These are phyloP conservation scores for Colletotrichum sp. DNA, from an alignment of 2,329 filamentous ascomycete species.

Conservation along the genomic window DNA sequence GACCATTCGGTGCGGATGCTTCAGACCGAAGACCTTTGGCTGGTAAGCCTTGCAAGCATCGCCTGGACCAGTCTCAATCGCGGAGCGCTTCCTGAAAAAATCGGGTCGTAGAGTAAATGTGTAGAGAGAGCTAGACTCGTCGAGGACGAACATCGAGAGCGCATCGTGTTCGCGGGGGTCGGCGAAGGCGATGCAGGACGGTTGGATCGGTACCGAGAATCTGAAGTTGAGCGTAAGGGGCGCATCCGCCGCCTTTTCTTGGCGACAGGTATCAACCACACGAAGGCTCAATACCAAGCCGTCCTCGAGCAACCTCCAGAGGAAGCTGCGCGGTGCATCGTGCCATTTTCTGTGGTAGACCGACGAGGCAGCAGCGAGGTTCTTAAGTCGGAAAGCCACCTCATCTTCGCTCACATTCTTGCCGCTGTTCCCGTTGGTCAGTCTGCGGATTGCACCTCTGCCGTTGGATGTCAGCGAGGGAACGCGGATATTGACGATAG, in stretches of 20 bases:
- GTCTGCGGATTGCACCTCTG: conserved; percentile 40
- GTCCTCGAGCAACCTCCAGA: conserved; percentile 89
- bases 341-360: conserved; percentile 84
- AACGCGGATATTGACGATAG: conserved; percentile 73
- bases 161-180: conserved; percentile 81
- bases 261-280: conserved; percentile 79
- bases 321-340: conserved; percentile 80
- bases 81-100: conserved; percentile 74
- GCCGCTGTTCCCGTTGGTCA: conserved; percentile 33
- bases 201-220: conserved; percentile 76
- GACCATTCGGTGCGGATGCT: conserved; percentile 80
- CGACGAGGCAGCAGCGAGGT: conserved; percentile 79
- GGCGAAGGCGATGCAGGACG: conserved; percentile 80
- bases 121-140: conserved; percentile 79
- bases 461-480: conserved; percentile 57
- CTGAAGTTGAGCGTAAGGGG: conserved; percentile 78
- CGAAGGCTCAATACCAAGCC: conserved; percentile 82
- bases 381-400: conserved; percentile 72
- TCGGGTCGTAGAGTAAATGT: conserved; percentile 84
- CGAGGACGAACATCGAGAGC: conserved; percentile 80
- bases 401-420: conserved; percentile 65
- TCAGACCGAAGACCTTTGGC: conserved; percentile 77
- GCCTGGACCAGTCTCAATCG: conserved; percentile 74
- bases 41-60: conserved; percentile 78
- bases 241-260: conserved; percentile 68